Evolutionary conservation across 208 protist species (phyloP), one percentile per base, ranked within the genome.

Genomic region (Leishmania turanica): DNA sequence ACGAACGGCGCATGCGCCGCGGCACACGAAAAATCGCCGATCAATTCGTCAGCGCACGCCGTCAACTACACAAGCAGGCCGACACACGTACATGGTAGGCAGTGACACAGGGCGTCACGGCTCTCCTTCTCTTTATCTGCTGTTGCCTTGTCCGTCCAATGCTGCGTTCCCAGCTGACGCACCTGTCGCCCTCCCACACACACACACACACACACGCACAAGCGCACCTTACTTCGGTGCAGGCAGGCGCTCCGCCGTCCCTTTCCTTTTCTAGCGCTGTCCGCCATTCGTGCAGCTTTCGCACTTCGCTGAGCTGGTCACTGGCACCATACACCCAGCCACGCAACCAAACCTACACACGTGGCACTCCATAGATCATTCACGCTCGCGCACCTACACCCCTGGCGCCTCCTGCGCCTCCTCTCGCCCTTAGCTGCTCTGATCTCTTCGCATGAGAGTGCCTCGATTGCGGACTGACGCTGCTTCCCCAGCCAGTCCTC

Each of bases 51-150:
- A 42, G 53, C 27, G 62, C 64, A 31, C n/a, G 19, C 47, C 56
- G 19, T 9, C 27, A 64, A 47, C 45, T 53, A 64, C 70, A 75
- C 70, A 82, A 8, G 27, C 56, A 78, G 60, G 31, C 31, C 69
- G 71, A 45, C 31, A 79, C 15, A 69, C 74, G 37, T 37, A 49
- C 68, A 72, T 17, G 6, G 31, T 11, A 68, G 62, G 62, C 62
- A 15, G 62, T 40, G 31, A 3, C 31, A 8, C 9, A 17, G 27
- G 68, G 2, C 40, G 19, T 31, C 40, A 17, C 13, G 19, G 13
- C 34, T n/a, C 40, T 31, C 68, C 40, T 11, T 31, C 19, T 31
- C 40, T 24, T 72, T 37, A 31, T 42, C 65, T 27, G 19, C 15
- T 2, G 31, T 21, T 34, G 31, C 27, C 62, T 40, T 68, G 3